Evolutionary conservation across 345 rosid genomes (phyloP), one percentile per base, ranked within the genome.

Genomic region (Lepidium didymum): DNA sequence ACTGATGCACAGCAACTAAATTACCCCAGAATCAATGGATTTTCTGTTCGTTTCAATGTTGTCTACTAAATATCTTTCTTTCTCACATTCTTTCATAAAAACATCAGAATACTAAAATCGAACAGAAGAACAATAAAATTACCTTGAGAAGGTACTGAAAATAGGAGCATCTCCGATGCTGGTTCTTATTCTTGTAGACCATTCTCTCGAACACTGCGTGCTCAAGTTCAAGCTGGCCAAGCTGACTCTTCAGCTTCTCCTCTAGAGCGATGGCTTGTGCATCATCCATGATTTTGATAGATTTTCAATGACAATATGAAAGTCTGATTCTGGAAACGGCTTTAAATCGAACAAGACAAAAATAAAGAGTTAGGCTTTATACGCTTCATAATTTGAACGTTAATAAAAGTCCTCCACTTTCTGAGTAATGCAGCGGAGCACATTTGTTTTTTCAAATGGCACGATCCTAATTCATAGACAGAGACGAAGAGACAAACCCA

Each of bases 181-280:
- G 98, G 38, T 87, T 90, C 89, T 93, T 94, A 81, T 89, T 91
- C 77, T 91, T 91, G 81, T 94, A 86, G 59, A 89, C 83, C 40
- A 91, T 79, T 71, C 96, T 87, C 73, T 87, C 95, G 45, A 89
- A 86, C 40, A 90, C 76, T 5, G 79, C 88, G 36, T 69, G 52
- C 67, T 90, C 98, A 36, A 57, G 50, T 38, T 80, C 84, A 37
- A 91, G 87, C 75, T 82, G 87, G 31, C 53, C 52, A 73, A 78
- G 55, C 14, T 79, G 75, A 56, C 85, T 81, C 64, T 76, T 85
- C 71, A 86, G 72, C 72, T 81, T 89, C 78, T 83, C 89, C 61
- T 88, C 88, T 23, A 78, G 34, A 60, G 77, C 15, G 47, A 36
- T 72, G 4, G 21, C 35, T 71, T 77, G 60, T 12, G 12, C 8